phyloP scores from a whole-genome alignment of 2,329 filamentous ascomycete species.

The Camillea tinctor region DNA sequence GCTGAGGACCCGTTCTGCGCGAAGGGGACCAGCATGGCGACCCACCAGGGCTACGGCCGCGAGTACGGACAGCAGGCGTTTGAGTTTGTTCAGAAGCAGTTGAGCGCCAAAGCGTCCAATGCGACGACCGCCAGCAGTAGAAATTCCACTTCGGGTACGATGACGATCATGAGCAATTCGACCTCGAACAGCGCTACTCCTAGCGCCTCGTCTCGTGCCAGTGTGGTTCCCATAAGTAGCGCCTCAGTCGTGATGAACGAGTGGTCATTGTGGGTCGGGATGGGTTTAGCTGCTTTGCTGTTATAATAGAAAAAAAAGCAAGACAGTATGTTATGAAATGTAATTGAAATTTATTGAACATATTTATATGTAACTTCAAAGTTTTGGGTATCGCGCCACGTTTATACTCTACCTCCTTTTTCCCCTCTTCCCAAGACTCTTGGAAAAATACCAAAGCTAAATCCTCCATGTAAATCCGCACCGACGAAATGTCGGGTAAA shows the following conservation, averaged over 20 bases:
- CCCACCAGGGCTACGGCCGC: constrained; percentile 57
- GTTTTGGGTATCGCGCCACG: not conserved
- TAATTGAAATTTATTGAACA: too few species aligned
- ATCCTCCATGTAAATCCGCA: too few species aligned
- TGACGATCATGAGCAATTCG: not conserved
- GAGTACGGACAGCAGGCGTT: constrained; percentile 58
- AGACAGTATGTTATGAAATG: too few species aligned
- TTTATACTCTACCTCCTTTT: not conserved
- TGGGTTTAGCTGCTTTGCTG: not conserved
- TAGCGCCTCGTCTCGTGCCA: not conserved
- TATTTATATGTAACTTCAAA: not conserved
- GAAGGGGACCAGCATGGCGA: constrained; percentile 51
- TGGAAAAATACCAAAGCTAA: too few species aligned
- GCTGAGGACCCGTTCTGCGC: constrained; percentile 60
- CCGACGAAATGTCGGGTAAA: too few species aligned
- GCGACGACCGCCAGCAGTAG: not conserved
- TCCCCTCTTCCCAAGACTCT: not conserved
- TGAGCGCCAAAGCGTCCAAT: constrained; percentile 22
- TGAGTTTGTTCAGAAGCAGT: constrained; percentile 54
- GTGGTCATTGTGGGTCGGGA: not conserved
- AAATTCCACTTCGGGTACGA: not conserved
- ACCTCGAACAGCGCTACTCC: not conserved
- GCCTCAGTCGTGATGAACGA: not conserved
- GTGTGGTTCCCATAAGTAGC: not conserved
- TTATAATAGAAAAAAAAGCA: too few species aligned